phyloP scores from a whole-genome alignment of 116 monocot genomes.

The Cymodocea nodosa region DNA sequence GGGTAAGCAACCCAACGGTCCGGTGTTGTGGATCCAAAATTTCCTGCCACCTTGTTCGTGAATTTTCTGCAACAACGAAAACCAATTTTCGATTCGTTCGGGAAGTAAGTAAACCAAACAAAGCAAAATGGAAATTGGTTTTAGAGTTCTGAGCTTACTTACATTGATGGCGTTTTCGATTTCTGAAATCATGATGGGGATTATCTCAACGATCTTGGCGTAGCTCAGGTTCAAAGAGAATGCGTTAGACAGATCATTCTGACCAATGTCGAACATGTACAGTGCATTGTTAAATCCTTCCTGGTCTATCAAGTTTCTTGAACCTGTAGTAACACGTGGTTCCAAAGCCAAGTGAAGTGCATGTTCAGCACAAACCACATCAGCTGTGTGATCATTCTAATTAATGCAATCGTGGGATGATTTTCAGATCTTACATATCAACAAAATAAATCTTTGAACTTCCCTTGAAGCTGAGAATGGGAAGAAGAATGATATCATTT shows the following conservation, averaged over 20 bases:
- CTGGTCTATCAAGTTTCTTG: constrained; percentile 33
- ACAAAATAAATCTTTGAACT: too few relatives aligned
- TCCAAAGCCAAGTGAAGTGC: not conserved
- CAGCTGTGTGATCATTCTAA: not conserved
- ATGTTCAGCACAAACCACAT: not conserved
- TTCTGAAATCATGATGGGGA: constrained; percentile 32
- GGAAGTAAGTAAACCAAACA: too few relatives aligned
- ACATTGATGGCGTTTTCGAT: constrained; percentile 44
- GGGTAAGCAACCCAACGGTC: constrained; percentile 61
- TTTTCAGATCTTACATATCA: too few relatives aligned
- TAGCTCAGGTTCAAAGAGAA: constrained; percentile 36
- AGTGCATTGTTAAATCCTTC: constrained; percentile 37
- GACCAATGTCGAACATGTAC: constrained; percentile 66
- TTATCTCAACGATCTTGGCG: constrained; percentile 16
- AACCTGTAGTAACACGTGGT: constrained; percentile 10
- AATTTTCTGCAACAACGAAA: constrained; percentile 20
- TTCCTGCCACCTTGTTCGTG: constrained; percentile 39
- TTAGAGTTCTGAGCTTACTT: constrained; percentile 13
- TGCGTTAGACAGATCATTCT: constrained; percentile 45
- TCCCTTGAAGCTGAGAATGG: too few relatives aligned
- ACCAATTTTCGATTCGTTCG: not conserved
- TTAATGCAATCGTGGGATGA: too few relatives aligned
- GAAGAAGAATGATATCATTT: too few relatives aligned
- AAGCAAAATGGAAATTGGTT: not conserved
- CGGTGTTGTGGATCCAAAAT: constrained; percentile 67